Evolutionary conservation across 2,329 filamentous ascomycete species (phyloP).

Genomic region (Arthrobotrys conoides): DNA sequence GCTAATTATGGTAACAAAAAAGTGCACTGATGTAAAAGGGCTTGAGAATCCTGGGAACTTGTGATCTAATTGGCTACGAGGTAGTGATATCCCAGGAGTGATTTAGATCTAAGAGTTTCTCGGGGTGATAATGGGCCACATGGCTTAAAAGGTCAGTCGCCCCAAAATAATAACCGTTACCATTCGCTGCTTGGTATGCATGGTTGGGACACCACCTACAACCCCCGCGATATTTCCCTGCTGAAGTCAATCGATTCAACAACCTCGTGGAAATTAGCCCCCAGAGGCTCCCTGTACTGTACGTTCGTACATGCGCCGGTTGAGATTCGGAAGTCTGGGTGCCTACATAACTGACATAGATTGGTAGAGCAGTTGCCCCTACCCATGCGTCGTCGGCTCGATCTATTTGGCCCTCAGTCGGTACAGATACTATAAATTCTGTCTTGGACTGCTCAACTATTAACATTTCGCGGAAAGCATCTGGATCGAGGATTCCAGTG

Average conservation of each 20-base stretch:
- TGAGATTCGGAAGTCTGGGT: not conserved
- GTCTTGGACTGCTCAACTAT: not conserved
- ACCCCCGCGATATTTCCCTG: not conserved
- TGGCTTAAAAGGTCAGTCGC: not conserved
- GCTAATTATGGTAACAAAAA: too few relatives aligned
- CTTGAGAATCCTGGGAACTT: too few relatives aligned
- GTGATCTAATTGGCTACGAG: conserved; percentile 23
- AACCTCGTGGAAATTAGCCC: not conserved
- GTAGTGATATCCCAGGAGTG: conserved; percentile 16
- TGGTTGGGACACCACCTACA: not conserved
- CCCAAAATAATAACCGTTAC: not conserved
- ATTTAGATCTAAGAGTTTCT: not conserved
- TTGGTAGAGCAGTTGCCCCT: too few relatives aligned
- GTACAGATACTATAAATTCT: not conserved
- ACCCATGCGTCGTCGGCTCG: conserved; percentile 12
- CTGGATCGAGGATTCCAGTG: not conserved
- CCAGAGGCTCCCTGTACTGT: not conserved
- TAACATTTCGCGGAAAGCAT: not conserved
- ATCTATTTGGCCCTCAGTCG: conserved; percentile 29
- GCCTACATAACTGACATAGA: too few relatives aligned
- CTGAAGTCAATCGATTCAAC: conserved; percentile 1
- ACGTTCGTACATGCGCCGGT: not conserved
- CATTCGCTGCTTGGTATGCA: too few relatives aligned
- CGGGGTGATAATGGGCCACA: not conserved
- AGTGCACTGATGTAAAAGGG: too few relatives aligned